Evolutionary conservation across 352 stramenopile genomes (phyloP), one percentile per base, ranked within the genome.

Genomic region (Globisporangium orthogonon): DNA sequence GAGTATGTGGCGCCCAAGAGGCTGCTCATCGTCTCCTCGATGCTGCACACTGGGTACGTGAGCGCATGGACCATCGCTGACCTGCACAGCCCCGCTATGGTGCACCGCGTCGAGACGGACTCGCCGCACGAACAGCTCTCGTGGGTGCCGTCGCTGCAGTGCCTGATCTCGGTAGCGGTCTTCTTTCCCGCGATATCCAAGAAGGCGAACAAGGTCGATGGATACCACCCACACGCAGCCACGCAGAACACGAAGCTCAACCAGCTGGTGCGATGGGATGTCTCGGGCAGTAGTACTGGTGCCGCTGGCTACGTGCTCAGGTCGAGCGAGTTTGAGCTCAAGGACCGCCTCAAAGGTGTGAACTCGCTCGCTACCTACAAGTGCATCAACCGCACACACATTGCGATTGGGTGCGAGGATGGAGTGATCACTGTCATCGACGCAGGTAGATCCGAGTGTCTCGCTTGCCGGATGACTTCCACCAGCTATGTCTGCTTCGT

Each of bases 41-140:
- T 88, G 49, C 74, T 79, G 7, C 52, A 67, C 17, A 49, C 61
- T 3, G 78, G 71, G 15, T 87, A 86, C 50, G 31, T 89, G 18
- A 89, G 75, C 39, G 39, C 87, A 14, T 91, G 81, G 81, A 73
- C 61, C 50, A 48, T 89, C 23, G 45, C 65, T 7, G 74, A 87
- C 50, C 54, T 78, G 28, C 69, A 79, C 28, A 77, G 56, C 23
- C 80, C 80, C 7, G 69, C 80, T n/a, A 82, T 87, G 69, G 69
- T 79, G 18, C 73, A 80, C 11, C 80, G 77, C n/a, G 67, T 86
- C 15, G 80, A 90, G 54, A 71, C 80, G 9, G 33, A 58, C 33
- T 69, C 69, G 2, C 70, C 71, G 7, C 81, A 86, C 44, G 78
- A 91, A 37, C 63, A 73, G 33, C 74, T 88, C 54, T 76, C 64